phyloP scores from a whole-genome alignment of 257 asterid species.

The Rauvolfia tetraphylla region DNA sequence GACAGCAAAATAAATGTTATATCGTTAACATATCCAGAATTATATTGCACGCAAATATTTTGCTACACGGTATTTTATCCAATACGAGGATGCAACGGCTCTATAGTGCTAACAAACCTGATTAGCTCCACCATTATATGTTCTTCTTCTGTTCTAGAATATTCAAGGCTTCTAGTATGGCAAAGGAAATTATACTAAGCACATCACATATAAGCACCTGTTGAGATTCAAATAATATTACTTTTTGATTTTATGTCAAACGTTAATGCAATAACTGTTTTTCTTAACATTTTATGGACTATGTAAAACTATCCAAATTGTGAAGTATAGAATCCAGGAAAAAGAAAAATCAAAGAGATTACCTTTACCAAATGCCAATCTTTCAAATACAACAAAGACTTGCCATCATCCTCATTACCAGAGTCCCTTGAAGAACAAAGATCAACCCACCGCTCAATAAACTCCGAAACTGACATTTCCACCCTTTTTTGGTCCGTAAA shows the following conservation, averaged over 20 bases:
- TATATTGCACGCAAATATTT: not conserved
- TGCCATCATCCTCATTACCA: conserved; percentile 27
- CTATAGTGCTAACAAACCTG: not conserved
- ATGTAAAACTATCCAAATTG: not conserved
- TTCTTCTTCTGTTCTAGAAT: not conserved
- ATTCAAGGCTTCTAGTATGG: not conserved
- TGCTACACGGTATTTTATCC: not conserved
- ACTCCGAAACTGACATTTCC: conserved; percentile 80
- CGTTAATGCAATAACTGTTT: not conserved
- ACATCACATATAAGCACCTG: not conserved
- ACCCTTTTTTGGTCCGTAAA: conserved; percentile 79
- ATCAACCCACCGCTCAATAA: conserved; percentile 49
- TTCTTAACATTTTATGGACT: not conserved
- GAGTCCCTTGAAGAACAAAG: conserved; percentile 17
- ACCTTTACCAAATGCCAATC: conserved; percentile 99
- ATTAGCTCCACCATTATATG: not conserved
- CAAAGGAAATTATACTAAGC: not conserved
- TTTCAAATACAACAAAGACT: conserved; percentile 64
- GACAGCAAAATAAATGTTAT: not conserved
- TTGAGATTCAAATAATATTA: not conserved
- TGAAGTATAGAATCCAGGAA: not conserved
- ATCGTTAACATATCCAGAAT: not conserved
- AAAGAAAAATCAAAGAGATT: not conserved
- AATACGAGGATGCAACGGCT: not conserved
- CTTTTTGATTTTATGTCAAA: not conserved